phyloP scores from a whole-genome alignment of 2,329 filamentous ascomycete species.

The Penicillium crustosum region DNA sequence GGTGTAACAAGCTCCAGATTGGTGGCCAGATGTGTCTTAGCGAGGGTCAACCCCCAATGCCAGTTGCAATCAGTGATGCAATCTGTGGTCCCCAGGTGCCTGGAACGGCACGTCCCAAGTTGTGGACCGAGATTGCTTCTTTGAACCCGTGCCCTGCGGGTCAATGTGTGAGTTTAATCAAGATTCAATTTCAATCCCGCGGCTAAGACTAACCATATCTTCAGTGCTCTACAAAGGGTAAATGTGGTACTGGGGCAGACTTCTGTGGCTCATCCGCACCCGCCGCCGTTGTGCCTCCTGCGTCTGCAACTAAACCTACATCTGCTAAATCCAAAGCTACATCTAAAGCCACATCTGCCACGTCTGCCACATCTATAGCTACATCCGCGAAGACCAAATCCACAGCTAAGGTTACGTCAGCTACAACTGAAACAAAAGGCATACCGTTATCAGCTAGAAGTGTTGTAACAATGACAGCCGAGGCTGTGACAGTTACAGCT shows the following conservation, averaged over 20 bases:
- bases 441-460: neutral
- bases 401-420: neutral
- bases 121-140: neutral
- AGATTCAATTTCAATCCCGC: neutral
- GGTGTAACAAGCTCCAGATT: neutral
- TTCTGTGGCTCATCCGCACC: neutral
- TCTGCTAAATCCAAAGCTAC: no score
- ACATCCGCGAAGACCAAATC: neutral
- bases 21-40: constrained; percentile 1
- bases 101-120: neutral
- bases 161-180: constrained; percentile 4
- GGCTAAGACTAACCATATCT: neutral
- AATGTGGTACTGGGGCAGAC: constrained; percentile 7
- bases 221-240: constrained; percentile 1
- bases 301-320: neutral
- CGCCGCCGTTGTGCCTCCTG: neutral
- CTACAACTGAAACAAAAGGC: neutral
- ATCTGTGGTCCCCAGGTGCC: constrained; percentile 11
- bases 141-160: constrained; percentile 7
- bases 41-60: neutral
- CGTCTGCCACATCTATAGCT: neutral
- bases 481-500: neutral
- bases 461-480: neutral
- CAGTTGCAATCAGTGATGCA: neutral
- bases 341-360: no score